These are phyloP conservation scores for Penicillium roqueforti DNA, from an alignment of 495 filamentous ascomycete genomes.

Conservation along the genomic window DNA sequence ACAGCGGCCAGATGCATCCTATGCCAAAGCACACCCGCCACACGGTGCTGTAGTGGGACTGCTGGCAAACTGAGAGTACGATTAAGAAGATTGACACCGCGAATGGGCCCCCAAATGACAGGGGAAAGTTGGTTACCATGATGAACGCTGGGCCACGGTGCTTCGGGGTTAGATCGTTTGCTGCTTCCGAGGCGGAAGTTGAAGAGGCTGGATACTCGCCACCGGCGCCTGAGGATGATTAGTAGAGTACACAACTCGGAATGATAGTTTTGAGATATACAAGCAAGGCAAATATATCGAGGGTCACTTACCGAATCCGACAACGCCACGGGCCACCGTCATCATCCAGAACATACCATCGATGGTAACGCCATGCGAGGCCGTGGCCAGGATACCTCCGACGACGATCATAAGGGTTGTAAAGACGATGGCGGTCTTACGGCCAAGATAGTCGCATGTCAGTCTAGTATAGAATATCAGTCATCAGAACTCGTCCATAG, in stretches of 20 bases:
- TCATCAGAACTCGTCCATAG: not conserved
- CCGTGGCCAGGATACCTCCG: constrained; percentile 49
- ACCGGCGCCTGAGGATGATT: constrained; percentile 20
- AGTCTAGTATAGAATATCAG: constrained; percentile 18
- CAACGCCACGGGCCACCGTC: constrained; percentile 45
- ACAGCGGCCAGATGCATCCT: constrained; percentile 47
- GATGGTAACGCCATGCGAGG: constrained; percentile 43
- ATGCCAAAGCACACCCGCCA: constrained; percentile 52
- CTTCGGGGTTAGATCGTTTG: constrained; percentile 42
- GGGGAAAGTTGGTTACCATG: constrained; percentile 50
- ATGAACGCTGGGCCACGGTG: constrained; percentile 51
- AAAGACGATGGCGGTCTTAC: constrained; percentile 50
- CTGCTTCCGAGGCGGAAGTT: constrained; percentile 46
- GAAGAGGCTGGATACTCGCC: constrained; percentile 48
- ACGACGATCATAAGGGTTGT: constrained; percentile 51
- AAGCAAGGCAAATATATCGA: not conserved
- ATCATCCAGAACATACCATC: constrained; percentile 54
- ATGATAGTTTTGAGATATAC: not conserved
- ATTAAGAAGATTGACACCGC: constrained; percentile 48
- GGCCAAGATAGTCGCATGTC: constrained; percentile 50
- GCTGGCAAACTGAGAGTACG: constrained; percentile 37
- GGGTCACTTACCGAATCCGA: constrained; percentile 38
- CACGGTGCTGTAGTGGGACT: constrained; percentile 41
- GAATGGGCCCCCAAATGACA: constrained; percentile 48
- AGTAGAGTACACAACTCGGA: not conserved